phyloP scores from a whole-genome alignment of 805 yeast species.

The Wickerhamiella brachini region DNA sequence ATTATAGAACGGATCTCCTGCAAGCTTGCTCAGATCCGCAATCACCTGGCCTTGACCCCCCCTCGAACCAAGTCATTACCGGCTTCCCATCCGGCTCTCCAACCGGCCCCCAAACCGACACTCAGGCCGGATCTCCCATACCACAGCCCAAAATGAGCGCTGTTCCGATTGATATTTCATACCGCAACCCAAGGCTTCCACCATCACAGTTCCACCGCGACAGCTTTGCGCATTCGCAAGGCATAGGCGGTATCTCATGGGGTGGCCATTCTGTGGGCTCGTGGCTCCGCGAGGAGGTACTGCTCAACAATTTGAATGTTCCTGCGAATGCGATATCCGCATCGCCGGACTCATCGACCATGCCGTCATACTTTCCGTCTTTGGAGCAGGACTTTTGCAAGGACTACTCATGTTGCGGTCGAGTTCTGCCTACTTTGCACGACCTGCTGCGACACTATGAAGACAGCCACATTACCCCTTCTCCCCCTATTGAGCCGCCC shows the following conservation, averaged over 20 bases:
- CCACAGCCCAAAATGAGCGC: constrained; percentile 15
- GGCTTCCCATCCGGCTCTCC: too few relatives aligned
- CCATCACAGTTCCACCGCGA: constrained; percentile 57
- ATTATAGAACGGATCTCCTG: neutral
- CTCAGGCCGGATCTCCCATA: neutral
- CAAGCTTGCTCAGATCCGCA: neutral
- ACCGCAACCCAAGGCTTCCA: constrained; percentile 24
- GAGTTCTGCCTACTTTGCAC: constrained; percentile 79
- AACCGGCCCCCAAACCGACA: neutral
- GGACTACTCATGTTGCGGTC: constrained; percentile 94
- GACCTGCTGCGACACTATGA: constrained; percentile 90
- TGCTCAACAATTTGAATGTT: constrained; percentile 18
- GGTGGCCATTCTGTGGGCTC: constrained; percentile 90
- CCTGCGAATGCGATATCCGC: constrained; percentile 19
- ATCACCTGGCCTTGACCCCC: neutral
- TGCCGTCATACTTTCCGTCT: constrained; percentile 74
- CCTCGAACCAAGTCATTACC: neutral
- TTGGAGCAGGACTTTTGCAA: constrained; percentile 92
- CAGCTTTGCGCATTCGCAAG: constrained; percentile 88
- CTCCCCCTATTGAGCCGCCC: constrained; percentile 32
- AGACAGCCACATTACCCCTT: constrained; percentile 73
- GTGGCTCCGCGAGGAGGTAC: constrained; percentile 80
- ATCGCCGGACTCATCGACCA: constrained; percentile 12
- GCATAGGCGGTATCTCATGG: constrained; percentile 97
- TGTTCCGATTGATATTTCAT: constrained; percentile 30